phyloP scores from a whole-genome alignment of 2,329 filamentous ascomycete genomes.

The Trichoderma atrobrunneum region DNA sequence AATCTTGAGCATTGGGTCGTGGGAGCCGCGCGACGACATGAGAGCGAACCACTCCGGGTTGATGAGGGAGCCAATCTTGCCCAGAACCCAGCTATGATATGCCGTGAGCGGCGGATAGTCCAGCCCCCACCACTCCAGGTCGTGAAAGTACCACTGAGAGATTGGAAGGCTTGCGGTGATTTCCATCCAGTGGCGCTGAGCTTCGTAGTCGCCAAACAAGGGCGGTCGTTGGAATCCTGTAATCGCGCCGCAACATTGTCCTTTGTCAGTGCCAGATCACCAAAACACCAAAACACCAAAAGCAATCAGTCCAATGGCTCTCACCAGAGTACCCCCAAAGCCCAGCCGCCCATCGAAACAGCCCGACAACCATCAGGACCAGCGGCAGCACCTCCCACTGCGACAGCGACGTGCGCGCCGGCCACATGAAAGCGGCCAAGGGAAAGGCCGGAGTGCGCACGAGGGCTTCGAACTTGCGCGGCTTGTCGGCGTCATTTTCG shows the following conservation, averaged over 20 bases:
- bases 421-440: slow-evolving; percentile 91
- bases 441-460: slow-evolving; percentile 73
- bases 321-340: slow-evolving; percentile 93
- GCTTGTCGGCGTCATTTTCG: slow-evolving; percentile 40
- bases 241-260: not conserved
- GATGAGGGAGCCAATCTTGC: slow-evolving; percentile 77
- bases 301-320: not conserved
- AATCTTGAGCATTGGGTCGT: slow-evolving; percentile 78
- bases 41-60: slow-evolving; percentile 86
- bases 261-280: not conserved
- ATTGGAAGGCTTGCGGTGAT: slow-evolving; percentile 84
- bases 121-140: slow-evolving; percentile 94
- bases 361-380: slow-evolving; percentile 82
- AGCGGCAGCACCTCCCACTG: slow-evolving; percentile 91
- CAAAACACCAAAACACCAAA: not conserved
- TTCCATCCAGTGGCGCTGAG: slow-evolving; percentile 99
- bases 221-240: slow-evolving; percentile 76
- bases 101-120: slow-evolving; percentile 97
- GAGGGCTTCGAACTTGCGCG: slow-evolving; percentile 40
- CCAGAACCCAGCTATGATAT: slow-evolving; percentile 96
- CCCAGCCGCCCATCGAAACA: slow-evolving; percentile 90
- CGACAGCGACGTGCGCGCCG: slow-evolving; percentile 75
- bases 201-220: slow-evolving; percentile 96
- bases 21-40: slow-evolving; percentile 74
- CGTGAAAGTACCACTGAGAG: slow-evolving; percentile 97